Percentiles rank a stretch among this genome's conserved stretches.
Conservation (phyloP, 768 basidiomycete genomes). For the Lepiota brunneoincarnata region DNA sequence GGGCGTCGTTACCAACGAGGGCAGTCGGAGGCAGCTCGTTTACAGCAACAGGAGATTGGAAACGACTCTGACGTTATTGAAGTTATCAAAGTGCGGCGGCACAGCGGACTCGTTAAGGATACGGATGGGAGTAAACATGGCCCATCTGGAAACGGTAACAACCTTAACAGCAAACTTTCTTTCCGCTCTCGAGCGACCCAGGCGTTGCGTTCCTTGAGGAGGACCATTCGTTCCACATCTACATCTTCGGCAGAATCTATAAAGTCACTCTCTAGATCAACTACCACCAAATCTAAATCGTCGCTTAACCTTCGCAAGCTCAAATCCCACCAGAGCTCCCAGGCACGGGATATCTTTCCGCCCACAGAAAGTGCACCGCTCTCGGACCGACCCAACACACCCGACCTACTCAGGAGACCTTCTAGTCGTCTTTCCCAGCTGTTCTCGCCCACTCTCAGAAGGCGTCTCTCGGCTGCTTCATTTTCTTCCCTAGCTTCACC, state of each 20-base stretch:
- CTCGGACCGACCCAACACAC: slow-evolving; percentile 10
- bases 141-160: not conserved
- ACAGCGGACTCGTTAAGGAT: slow-evolving; percentile 20
- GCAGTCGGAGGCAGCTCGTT: slow-evolving; percentile 15
- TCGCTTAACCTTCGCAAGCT: slow-evolving; percentile 21
- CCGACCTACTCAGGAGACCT: slow-evolving; percentile 31
- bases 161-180: slow-evolving; percentile 20
- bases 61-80: slow-evolving; percentile 59
- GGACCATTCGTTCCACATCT: slow-evolving; percentile 20
- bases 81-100: slow-evolving; percentile 54
- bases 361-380: slow-evolving; percentile 16
- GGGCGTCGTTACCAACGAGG: slow-evolving; percentile 16
- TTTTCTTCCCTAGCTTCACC: slow-evolving; percentile 19
- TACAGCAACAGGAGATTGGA: slow-evolving; percentile 19
- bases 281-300: slow-evolving; percentile 36
- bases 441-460: slow-evolving; percentile 25
- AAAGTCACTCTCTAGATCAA: slow-evolving; percentile 35
- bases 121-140: slow-evolving; percentile 1
- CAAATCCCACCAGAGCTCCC: slow-evolving; percentile 24
- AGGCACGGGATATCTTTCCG: slow-evolving; percentile 30
- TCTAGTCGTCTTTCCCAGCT: slow-evolving; percentile 37
- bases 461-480: slow-evolving; percentile 22
- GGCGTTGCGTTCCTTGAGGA: slow-evolving; percentile 45
- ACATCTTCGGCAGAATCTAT: not conserved
- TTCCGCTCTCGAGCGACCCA: slow-evolving; percentile 41